Evolutionary conservation across 2,329 filamentous ascomycete species (phyloP), one percentile per base, ranked within the genome.

Genomic region (Thielaviopsis musarum): DNA sequence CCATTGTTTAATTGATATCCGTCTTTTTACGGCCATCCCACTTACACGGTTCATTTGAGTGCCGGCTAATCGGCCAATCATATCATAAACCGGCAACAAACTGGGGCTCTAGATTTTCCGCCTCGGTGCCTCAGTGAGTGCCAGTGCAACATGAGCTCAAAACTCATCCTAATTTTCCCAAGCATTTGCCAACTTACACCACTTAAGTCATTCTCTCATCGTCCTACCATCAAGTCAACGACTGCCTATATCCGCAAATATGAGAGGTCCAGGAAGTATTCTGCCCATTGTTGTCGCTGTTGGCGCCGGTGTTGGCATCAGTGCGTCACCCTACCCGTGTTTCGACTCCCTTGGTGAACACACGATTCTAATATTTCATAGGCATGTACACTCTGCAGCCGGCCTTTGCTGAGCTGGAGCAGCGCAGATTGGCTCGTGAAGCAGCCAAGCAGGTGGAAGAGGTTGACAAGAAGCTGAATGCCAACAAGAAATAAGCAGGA

Each of bases 341-440:
- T 13, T 6, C 5, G 17, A 9, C 10, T 22, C n/a, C 9, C 12
- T 30, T 15, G 7, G 5, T 19, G 4, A 17, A 53, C 24, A 28
- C 24, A 19, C 34, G n/a, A 13, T 34, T 26, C 34, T 55, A 52
- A 55, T 19, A 19, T 22, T 38, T 17, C 41, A 28, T 48, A 62
- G 61, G 54, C 26, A 56, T 54, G 30, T 62, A 62, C 28, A 55
- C 61, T 5, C 56, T 62, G 22, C 61, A 60, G 41, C 61, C 61
- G 7, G 55, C 58, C 17, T 60, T 62, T 60, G 48, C 53, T 13
- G 58, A 59, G 10, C 52, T 56, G 30, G 55, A 62, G 41, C 54
- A 58, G 34, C 54, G 56, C 30, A 59, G 60, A 52, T 21, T 62
- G 10, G 41, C 34, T 2, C 45, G 57, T 17, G 51, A 52, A 38